phyloP scores from a whole-genome alignment of 2,329 filamentous ascomycete genomes.

The Aspergillaceae sp. region DNA sequence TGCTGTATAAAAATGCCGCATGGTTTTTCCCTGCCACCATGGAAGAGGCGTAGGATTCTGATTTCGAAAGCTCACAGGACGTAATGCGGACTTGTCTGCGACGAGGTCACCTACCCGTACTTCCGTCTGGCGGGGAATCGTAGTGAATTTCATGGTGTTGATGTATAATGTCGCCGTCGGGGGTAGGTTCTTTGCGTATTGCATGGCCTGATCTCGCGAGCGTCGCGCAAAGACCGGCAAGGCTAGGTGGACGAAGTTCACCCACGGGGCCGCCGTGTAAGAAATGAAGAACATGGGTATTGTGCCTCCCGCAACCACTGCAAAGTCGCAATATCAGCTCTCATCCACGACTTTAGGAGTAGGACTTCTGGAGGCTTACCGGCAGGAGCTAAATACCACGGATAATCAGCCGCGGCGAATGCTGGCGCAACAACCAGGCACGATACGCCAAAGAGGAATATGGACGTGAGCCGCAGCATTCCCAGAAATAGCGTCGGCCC shows the following conservation, averaged over 20 bases:
- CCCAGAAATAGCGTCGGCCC: conserved; percentile 59
- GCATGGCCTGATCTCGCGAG: conserved; percentile 42
- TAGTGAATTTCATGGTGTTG: conserved; percentile 39
- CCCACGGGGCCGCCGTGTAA: conserved; percentile 60
- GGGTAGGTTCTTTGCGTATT: conserved; percentile 38
- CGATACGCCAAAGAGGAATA: conserved; percentile 62
- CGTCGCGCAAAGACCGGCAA: conserved; percentile 58
- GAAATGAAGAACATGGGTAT: conserved; percentile 58
- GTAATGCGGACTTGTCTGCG: conserved; percentile 24
- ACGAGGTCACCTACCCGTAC: conserved; percentile 36
- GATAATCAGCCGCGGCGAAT: conserved; percentile 40
- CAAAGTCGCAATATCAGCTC: not conserved
- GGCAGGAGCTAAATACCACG: conserved; percentile 35
- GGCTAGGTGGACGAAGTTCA: conserved; percentile 61
- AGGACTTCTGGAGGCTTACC: conserved; percentile 20
- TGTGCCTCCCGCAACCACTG: conserved; percentile 53
- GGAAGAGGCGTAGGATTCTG: conserved; percentile 25
- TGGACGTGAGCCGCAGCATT: conserved; percentile 60
- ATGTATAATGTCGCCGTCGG: conserved; percentile 36
- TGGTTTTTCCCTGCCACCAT: conserved; percentile 31
- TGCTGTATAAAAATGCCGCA: conserved; percentile 32
- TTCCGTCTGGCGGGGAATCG: conserved; percentile 34
- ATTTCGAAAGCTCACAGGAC: conserved; percentile 36
- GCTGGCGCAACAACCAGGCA: conserved; percentile 54
- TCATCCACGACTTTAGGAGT: not conserved